phyloP scores from a whole-genome alignment of 257 asterid species.

The Nicotiana tomentosiformis region DNA sequence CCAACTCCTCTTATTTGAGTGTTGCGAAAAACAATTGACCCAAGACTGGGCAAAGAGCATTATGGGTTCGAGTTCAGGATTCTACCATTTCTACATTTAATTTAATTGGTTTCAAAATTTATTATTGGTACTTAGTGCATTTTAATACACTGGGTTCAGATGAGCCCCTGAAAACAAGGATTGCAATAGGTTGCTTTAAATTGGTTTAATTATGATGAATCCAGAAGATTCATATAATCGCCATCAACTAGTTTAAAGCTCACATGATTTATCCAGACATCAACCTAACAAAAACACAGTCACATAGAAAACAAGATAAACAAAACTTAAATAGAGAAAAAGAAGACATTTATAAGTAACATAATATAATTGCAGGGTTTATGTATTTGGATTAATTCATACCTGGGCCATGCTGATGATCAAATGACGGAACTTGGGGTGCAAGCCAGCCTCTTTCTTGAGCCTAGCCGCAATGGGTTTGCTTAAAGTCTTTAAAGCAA shows the following conservation, averaged over 20 bases:
- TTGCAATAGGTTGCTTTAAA: too few relatives aligned
- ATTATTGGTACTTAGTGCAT: too few relatives aligned
- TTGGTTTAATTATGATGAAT: too few relatives aligned
- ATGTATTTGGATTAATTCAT: background rate
- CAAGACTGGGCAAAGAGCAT: background rate
- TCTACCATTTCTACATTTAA: too few relatives aligned
- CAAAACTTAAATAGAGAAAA: background rate
- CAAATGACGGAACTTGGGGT: conserved; percentile 67
- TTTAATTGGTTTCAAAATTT: too few relatives aligned
- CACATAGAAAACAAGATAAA: too few relatives aligned
- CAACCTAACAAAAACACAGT: too few relatives aligned
- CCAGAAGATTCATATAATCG: too few relatives aligned
- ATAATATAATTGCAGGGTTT: background rate
- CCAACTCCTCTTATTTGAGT: background rate
- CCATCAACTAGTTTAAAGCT: too few relatives aligned
- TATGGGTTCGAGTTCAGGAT: too few relatives aligned
- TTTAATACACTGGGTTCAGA: too few relatives aligned
- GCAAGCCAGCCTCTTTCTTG: conserved; percentile 68
- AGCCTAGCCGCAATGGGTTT: conserved; percentile 83
- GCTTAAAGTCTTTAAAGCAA: conserved; percentile 81
- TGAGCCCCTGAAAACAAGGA: too few relatives aligned
- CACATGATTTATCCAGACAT: background rate
- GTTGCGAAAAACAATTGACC: background rate
- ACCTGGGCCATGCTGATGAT: conserved; percentile 92
- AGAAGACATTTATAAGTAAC: background rate